Evolutionary conservation across 441 rosid species (phyloP), one percentile per base, ranked within the genome.

Genomic region (Adansonia gregorii): DNA sequence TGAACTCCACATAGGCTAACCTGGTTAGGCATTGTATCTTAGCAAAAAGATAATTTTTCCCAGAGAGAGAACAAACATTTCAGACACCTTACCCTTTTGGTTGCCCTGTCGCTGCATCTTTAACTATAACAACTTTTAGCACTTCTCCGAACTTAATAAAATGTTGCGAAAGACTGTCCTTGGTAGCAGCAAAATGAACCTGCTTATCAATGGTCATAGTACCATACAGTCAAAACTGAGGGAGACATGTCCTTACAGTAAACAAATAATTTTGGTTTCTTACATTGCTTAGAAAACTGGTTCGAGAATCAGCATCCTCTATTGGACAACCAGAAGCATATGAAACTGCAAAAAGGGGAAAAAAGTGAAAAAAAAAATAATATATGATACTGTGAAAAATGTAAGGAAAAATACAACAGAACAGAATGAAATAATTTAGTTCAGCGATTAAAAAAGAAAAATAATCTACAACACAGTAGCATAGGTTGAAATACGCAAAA

Each of bases 131-230:
- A 51, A 93, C 98, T 85, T 96, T 93, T 6, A 94, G 87, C 68
- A 96, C 94, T 76, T 94, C 98, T 12, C 99, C 98, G 70, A 85
- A 92, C 90, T 90, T 96, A 56, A 88, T 96, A 81, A 96, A 94
- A 83, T 96, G 98, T 69, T 89, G 88, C 52, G 97, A 94, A 60
- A 94, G 93, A 80, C 91, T 89, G 76, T 93, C 98, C 88, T 92
- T 93, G 66, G 98, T 92, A 55, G 99, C 98, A 84, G 92, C 98
- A 86, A 91, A 90, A 86, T 97, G 97, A 84, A 97, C 99, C 98
- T 97, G 89, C 51, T 46, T 41, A 80, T 41, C 55, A 68, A 72
- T 76, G 75, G 79, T 69, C 72, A 75, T 22, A 64, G 61, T 31
- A 77, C 69, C 77, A 78, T 67, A 82, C n/a, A 78, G 43, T 78